Conservation (phyloP, 352 stramenopile genomes). For the Phytophthora multivora region DNA sequence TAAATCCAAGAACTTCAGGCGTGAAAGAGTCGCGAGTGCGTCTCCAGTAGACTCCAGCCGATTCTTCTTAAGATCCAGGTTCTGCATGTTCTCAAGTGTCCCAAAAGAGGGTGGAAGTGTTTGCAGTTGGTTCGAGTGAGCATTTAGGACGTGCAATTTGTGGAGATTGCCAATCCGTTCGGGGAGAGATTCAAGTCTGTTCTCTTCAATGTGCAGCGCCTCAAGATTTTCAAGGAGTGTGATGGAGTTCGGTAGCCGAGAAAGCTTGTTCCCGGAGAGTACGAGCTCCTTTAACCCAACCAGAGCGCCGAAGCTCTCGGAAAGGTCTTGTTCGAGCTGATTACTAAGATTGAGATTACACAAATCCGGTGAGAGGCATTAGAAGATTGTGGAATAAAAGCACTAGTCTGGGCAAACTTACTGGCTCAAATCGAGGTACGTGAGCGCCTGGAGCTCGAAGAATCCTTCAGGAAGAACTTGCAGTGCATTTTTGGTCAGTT, state of each 20-base stretch:
- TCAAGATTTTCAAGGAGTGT: slow-evolving; percentile 55
- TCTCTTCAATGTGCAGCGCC: slow-evolving; percentile 67
- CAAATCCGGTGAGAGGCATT: too few relatives aligned
- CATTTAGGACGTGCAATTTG: slow-evolving; percentile 65
- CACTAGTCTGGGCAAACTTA: slow-evolving; percentile 27
- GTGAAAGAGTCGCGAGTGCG: slow-evolving; percentile 42
- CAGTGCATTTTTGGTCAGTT: slow-evolving; percentile 77
- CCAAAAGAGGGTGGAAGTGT: slow-evolving; percentile 52
- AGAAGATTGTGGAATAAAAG: neutral
- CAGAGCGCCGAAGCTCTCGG: slow-evolving; percentile 54
- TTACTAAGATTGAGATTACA: slow-evolving; percentile 48
- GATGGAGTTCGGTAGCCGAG: slow-evolving; percentile 58
- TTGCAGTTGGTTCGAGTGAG: slow-evolving; percentile 65
- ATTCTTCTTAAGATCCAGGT: slow-evolving; percentile 83
- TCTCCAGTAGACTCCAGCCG: slow-evolving; percentile 50
- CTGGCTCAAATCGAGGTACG: slow-evolving; percentile 78
- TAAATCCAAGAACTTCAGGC: slow-evolving; percentile 75
- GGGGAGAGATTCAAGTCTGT: slow-evolving; percentile 52
- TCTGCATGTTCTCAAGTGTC: slow-evolving; percentile 56
- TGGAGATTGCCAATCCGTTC: slow-evolving; percentile 54
- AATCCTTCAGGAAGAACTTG: slow-evolving; percentile 60
- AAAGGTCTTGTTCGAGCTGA: slow-evolving; percentile 56
- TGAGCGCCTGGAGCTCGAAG: slow-evolving; percentile 62
- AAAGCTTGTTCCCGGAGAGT: slow-evolving; percentile 67
- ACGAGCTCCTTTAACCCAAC: slow-evolving; percentile 66